Percentiles rank a stretch among this genome's conserved stretches.
phyloP scores from a whole-genome alignment of 73 alveolate species.

The Tetrahymena malaccensis region DNA sequence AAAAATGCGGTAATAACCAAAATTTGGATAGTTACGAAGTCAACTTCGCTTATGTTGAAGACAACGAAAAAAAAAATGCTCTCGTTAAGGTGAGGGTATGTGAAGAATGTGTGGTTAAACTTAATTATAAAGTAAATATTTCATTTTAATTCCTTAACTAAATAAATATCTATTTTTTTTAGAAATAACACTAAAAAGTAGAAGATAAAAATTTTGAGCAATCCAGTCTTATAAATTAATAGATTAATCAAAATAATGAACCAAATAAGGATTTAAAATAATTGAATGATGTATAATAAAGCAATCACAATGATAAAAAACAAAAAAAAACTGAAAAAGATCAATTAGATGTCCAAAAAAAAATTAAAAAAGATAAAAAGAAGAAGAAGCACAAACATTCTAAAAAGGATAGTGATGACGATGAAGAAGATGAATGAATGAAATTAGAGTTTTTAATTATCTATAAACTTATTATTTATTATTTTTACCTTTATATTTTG shows the following conservation, averaged over 20 bases:
- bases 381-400: not conserved
- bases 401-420: too few species aligned
- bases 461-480: too few species aligned
- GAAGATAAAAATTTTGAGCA: not conserved
- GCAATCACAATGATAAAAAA: not conserved
- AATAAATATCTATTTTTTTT: not conserved
- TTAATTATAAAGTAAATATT: constrained; percentile 33
- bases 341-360: not conserved
- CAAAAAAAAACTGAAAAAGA: not conserved
- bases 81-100: constrained; percentile 49
- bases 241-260: too few species aligned
- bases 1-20: constrained; percentile 14
- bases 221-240: not conserved
- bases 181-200: constrained; percentile 22
- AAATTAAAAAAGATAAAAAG: not conserved
- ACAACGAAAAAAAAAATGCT: constrained; percentile 25
- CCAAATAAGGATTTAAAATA: too few species aligned
- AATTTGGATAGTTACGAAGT: constrained; percentile 40
- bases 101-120: constrained; percentile 36
- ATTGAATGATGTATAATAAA: not conserved
- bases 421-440: not conserved
- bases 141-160: not conserved
- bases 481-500: too few species aligned
- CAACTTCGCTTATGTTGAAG: constrained; percentile 24
- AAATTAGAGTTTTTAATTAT: too few species aligned